A percentile compares a stretch with the other conserved stretches of the same genome.
Conservation (phyloP, 495 filamentous ascomycete genomes). For the Achaetomiella virescens region DNA sequence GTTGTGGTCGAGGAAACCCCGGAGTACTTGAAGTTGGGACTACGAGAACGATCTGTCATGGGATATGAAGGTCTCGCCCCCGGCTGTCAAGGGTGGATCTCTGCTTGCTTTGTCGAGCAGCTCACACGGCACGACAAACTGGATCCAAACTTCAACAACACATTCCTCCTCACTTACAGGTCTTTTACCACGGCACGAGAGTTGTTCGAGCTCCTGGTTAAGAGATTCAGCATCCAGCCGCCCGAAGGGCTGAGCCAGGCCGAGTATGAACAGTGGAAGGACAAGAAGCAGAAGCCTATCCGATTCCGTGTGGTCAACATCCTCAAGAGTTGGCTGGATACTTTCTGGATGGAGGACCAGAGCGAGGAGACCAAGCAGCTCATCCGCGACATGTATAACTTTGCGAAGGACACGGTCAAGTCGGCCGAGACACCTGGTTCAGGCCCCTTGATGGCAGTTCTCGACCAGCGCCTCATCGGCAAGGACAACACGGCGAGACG, state of each 20-base stretch:
- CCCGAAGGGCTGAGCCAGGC: slow-evolving; percentile 69
- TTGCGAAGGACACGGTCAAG: slow-evolving; percentile 86
- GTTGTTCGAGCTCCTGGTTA: slow-evolving; percentile 86
- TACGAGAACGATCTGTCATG: slow-evolving; percentile 86
- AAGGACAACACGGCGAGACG: slow-evolving; percentile 83
- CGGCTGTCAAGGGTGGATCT: slow-evolving; percentile 79
- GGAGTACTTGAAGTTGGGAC: slow-evolving; percentile 77
- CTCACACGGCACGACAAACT: slow-evolving; percentile 92
- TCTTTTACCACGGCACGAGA: slow-evolving; percentile 90
- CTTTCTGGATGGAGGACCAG: slow-evolving; percentile 94
- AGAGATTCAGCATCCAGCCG: slow-evolving; percentile 86
- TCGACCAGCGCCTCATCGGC: slow-evolving; percentile 81
- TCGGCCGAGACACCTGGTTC: slow-evolving; percentile 88
- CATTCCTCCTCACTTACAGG: slow-evolving; percentile 92
- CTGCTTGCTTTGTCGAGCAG: slow-evolving; percentile 90
- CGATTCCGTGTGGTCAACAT: slow-evolving; percentile 96
- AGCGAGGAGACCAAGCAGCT: slow-evolving; percentile 78
- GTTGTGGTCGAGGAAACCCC: slow-evolving; percentile 64
- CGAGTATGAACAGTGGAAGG: slow-evolving; percentile 83
- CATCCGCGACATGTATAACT: slow-evolving; percentile 79
- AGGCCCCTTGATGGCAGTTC: slow-evolving; percentile 66
- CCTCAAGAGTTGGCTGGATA: slow-evolving; percentile 95
- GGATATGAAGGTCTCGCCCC: slow-evolving; percentile 67
- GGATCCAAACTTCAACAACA: slow-evolving; percentile 94
- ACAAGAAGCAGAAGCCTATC: slow-evolving; percentile 91